Evolutionary conservation across 371 early-diverging fungal genomes (phyloP).

Genomic region (Actinomortierella ambigua): DNA sequence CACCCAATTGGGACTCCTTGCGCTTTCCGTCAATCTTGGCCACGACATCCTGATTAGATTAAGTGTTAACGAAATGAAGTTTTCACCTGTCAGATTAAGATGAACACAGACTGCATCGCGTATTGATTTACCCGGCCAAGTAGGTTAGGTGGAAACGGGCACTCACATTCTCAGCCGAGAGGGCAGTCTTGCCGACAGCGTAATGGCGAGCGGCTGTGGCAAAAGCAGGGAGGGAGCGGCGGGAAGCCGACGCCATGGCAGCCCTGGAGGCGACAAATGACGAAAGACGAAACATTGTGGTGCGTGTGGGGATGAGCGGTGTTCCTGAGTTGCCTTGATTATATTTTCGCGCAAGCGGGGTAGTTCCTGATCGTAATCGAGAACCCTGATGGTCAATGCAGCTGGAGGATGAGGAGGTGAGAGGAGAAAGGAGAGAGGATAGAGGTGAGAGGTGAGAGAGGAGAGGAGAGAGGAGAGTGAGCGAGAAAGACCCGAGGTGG

Average conservation of each 20-base stretch:
- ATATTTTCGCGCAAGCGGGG: too few species aligned
- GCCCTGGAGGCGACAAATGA: constrained; percentile 38
- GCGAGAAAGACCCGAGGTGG: not conserved
- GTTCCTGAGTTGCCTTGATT: too few species aligned
- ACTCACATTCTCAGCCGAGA: constrained; percentile 42
- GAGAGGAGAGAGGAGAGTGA: not conserved
- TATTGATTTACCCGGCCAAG: not conserved
- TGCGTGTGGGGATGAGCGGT: constrained; percentile 7
- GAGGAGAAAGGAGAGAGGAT: not conserved
- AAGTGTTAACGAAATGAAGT: constrained; percentile 4
- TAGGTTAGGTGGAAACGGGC: not conserved
- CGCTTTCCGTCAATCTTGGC: constrained; percentile 74
- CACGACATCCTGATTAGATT: constrained; percentile 46
- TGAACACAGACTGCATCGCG: not conserved
- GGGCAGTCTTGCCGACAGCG: constrained; percentile 45
- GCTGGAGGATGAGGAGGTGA: not conserved
- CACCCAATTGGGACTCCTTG: constrained; percentile 76
- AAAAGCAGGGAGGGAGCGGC: constrained; percentile 43
- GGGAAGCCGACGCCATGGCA: constrained; percentile 41
- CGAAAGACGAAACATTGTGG: constrained; percentile 34
- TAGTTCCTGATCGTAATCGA: too few species aligned
- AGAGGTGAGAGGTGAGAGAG: not conserved
- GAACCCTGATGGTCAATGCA: not conserved
- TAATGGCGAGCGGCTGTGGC: constrained; percentile 43
- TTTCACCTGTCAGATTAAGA: not conserved